A percentile compares a stretch with the other conserved stretches of the same genome.
phyloP scores from a whole-genome alignment of 192 early-diverging fungal species.

The Coemansia sp. region DNA sequence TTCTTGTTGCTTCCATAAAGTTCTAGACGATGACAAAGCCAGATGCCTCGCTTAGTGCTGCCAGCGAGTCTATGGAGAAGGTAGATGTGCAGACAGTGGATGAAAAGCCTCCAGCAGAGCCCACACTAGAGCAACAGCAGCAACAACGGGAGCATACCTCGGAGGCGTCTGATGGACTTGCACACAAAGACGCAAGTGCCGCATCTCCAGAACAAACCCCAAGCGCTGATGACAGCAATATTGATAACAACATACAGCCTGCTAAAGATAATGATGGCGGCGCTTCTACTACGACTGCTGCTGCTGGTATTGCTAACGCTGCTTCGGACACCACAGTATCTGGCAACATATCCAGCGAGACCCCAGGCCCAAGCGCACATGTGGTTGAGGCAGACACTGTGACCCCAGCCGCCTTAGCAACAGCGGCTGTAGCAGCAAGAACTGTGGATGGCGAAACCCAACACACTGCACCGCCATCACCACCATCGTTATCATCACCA shows the following conservation, averaged over 20 bases:
- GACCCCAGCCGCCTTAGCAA: not conserved
- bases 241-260: not conserved
- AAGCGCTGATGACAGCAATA: not conserved
- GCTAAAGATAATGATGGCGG: not conserved
- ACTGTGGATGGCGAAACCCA: not conserved
- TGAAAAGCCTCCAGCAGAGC: not conserved
- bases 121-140: not conserved
- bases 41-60: not conserved
- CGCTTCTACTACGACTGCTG: not conserved
- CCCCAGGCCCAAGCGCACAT: conserved; percentile 1
- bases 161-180: not conserved
- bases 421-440: not conserved
- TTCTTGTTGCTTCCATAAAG: not conserved
- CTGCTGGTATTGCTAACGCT: not conserved
- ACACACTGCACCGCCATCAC: not conserved
- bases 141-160: not conserved
- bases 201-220: not conserved
- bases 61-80: not conserved
- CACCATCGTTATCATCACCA: not conserved
- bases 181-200: not conserved
- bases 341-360: conserved; percentile 8
- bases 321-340: not conserved
- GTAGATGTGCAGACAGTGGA: not conserved
- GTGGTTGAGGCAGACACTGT: not conserved
- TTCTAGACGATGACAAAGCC: conserved; percentile 9